These are phyloP conservation scores for Alternaria sp. DNA, from an alignment of 2,329 filamentous ascomycete species.

Conservation along the genomic window DNA sequence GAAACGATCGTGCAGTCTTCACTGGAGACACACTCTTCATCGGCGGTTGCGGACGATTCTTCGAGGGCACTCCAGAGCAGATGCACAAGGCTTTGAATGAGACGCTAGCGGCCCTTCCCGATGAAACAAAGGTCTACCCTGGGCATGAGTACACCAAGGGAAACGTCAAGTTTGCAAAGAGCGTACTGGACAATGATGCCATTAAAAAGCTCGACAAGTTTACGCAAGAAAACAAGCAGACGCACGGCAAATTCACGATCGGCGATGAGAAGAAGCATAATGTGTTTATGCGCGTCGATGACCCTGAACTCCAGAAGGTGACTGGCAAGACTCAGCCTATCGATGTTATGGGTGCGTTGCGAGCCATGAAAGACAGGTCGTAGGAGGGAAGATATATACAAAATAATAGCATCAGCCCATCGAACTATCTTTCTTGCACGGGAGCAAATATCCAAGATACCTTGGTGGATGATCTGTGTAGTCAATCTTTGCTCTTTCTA, in stretches of 20 bases:
- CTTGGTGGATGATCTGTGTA: background rate
- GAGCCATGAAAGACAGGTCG: conserved; percentile 83
- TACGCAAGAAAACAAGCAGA: conserved; percentile 81
- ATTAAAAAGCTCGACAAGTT: conserved; percentile 79
- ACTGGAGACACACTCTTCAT: conserved; percentile 97
- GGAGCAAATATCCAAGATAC: background rate
- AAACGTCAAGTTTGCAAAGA: conserved; percentile 87
- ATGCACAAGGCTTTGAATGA: conserved; percentile 95
- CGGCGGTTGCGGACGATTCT: conserved; percentile 93
- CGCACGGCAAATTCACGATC: conserved; percentile 95
- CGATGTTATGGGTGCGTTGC: conserved; percentile 82
- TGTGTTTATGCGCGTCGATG: conserved; percentile 93
- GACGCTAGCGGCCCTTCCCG: conserved; percentile 78
- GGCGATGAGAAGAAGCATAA: conserved; percentile 98
- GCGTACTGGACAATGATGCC: conserved; percentile 74
- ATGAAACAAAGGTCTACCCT: conserved; percentile 92
- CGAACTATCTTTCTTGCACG: background rate
- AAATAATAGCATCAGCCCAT: background rate
- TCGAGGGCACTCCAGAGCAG: conserved; percentile 82
- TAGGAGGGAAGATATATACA: conserved; percentile 19
- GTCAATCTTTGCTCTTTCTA: background rate
- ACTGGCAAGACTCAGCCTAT: conserved; percentile 82
- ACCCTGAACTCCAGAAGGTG: conserved; percentile 82
- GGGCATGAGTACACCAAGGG: conserved; percentile 98
- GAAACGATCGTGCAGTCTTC: conserved; percentile 79